phyloP scores from a whole-genome alignment of 306 rosid genomes.

The Cyamopsis tetragonoloba region DNA sequence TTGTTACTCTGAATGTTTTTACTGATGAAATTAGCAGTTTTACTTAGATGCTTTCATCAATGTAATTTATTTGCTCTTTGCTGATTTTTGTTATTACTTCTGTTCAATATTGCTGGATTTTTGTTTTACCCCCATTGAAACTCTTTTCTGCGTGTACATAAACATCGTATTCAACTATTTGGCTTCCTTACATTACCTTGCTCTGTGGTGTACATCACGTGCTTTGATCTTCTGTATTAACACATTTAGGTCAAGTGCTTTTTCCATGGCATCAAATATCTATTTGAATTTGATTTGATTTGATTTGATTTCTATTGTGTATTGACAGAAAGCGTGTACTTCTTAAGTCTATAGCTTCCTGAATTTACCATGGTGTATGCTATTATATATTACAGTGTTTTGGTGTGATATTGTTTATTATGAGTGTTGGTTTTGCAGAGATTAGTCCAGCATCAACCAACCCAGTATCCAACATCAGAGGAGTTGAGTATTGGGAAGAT shows the following conservation, averaged over 20 bases:
- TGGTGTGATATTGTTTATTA: slow-evolving; percentile 18
- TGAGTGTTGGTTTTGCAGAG: slow-evolving; percentile 60
- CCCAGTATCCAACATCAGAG: slow-evolving; percentile 88
- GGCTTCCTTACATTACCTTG: neutral
- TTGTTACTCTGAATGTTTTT: neutral
- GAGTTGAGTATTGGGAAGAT: slow-evolving; percentile 92
- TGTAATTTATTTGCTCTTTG: neutral
- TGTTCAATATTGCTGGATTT: neutral
- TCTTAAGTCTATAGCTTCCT: neutral
- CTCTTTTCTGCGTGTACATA: neutral
- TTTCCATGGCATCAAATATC: neutral
- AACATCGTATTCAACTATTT: neutral
- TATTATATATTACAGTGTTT: neutral
- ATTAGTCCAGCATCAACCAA: slow-evolving; percentile 93
- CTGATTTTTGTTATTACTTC: neutral
- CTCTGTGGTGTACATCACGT: neutral
- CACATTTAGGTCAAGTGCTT: neutral
- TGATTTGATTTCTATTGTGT: neutral
- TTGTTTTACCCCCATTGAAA: neutral
- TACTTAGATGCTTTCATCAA: neutral
- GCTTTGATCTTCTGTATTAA: neutral
- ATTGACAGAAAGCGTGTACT: neutral
- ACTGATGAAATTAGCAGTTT: neutral
- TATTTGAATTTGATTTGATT: neutral
- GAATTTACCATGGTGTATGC: neutral